phyloP scores from a whole-genome alignment of 1,139 yeast genomes.

The Pneumocystis carinii region DNA sequence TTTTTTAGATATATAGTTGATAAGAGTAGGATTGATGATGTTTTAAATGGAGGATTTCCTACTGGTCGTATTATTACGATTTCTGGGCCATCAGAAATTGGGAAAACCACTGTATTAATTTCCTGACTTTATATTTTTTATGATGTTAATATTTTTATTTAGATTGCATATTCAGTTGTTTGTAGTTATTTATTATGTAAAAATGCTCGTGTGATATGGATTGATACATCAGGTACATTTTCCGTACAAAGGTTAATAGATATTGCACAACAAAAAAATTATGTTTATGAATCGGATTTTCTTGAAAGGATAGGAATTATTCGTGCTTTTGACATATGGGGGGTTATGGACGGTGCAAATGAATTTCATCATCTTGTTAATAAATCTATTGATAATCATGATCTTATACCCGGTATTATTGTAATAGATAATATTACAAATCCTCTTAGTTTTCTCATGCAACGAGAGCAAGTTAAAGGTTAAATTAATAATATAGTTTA shows the following conservation, averaged over 20 bases:
- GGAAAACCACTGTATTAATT: not conserved
- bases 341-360: not conserved
- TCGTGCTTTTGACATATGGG: not conserved
- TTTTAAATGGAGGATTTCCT: not conserved
- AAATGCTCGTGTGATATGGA: not conserved
- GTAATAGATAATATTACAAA: slow-evolving; percentile 8
- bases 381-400: not conserved
- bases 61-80: not conserved
- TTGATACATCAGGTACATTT: not conserved
- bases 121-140: not conserved
- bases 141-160: not conserved
- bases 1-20: not conserved
- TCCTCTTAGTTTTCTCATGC: slow-evolving; percentile 8
- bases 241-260: not conserved
- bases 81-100: not conserved
- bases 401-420: slow-evolving; percentile 4
- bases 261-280: not conserved
- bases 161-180: not conserved
- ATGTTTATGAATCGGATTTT: not conserved
- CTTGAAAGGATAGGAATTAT: not conserved
- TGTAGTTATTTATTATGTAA: not conserved
- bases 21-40: not conserved
- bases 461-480: slow-evolving; percentile 6
- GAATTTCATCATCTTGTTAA: not conserved
- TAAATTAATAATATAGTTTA: slow-evolving; percentile 4